These are phyloP conservation scores for Boletus reticulatus DNA, from an alignment of 768 basidiomycete genomes.

Conservation along the genomic window DNA sequence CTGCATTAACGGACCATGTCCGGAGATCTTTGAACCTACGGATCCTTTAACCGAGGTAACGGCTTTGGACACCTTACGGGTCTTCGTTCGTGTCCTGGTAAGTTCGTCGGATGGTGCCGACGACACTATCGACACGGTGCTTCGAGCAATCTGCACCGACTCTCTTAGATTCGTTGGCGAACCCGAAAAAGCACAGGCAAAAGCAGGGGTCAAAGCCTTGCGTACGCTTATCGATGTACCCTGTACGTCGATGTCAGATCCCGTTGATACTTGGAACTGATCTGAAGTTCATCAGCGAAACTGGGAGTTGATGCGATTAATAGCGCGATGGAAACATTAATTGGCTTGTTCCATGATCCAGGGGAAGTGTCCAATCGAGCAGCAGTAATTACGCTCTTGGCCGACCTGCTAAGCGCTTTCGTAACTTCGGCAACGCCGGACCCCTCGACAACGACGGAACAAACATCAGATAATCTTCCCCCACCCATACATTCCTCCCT, in stretches of 20 bases:
- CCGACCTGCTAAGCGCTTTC: slow-evolving; percentile 58
- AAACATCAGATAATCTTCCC: slow-evolving; percentile 30
- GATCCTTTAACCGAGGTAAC: slow-evolving; percentile 72
- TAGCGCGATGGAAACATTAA: slow-evolving; percentile 72
- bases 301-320: slow-evolving; percentile 66
- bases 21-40: slow-evolving; percentile 89
- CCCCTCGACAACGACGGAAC: background rate
- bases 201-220: slow-evolving; percentile 81
- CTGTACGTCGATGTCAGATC: slow-evolving; percentile 47
- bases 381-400: slow-evolving; percentile 63
- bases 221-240: slow-evolving; percentile 76
- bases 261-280: background rate
- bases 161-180: slow-evolving; percentile 78
- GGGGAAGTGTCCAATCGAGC: slow-evolving; percentile 66
- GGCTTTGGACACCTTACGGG: slow-evolving; percentile 68
- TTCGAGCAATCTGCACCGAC: slow-evolving; percentile 74
- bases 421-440: background rate
- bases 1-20: background rate
- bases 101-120: slow-evolving; percentile 38
- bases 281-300: slow-evolving; percentile 46
- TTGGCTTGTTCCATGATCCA: slow-evolving; percentile 69
- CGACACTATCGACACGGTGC: slow-evolving; percentile 49
- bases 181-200: slow-evolving; percentile 92
- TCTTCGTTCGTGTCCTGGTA: slow-evolving; percentile 68
- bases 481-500: slow-evolving; percentile 37